Percentiles rank a stretch among this genome's conserved stretches.
Conservation (phyloP, 768 basidiomycete genomes). For the Pulveroboletus sp. region DNA sequence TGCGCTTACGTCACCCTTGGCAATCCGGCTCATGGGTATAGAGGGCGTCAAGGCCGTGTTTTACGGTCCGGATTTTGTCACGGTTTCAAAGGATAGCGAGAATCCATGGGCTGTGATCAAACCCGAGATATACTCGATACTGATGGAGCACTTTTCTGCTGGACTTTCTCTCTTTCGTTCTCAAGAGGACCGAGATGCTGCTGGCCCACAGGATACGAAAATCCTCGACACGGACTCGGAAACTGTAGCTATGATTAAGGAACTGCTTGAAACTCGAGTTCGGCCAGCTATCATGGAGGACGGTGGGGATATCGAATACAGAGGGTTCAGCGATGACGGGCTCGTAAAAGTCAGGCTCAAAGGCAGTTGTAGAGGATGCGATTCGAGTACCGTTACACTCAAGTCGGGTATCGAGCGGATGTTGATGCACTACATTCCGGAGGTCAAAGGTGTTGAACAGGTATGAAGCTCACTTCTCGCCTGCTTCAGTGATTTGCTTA, state of each 20-base stretch:
- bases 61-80: slow-evolving; percentile 98
- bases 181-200: slow-evolving; percentile 73
- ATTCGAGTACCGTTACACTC: slow-evolving; percentile 89
- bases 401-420: slow-evolving; percentile 98
- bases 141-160: slow-evolving; percentile 99
- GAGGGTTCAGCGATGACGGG: slow-evolving; percentile 83
- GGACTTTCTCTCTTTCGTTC: slow-evolving; percentile 83
- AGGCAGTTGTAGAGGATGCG: slow-evolving; percentile 96
- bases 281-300: slow-evolving; percentile 98
- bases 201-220: slow-evolving; percentile 89
- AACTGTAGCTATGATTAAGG: slow-evolving; percentile 99
- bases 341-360: slow-evolving; percentile 88
- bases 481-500: slow-evolving; percentile 7
- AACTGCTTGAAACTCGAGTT: slow-evolving; percentile 91
- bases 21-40: slow-evolving; percentile 90
- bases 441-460: slow-evolving; percentile 91
- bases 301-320: slow-evolving; percentile 96
- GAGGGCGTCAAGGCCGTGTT: slow-evolving; percentile 88
- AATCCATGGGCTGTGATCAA: slow-evolving; percentile 88
- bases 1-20: slow-evolving; percentile 90
- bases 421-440: slow-evolving; percentile 99
- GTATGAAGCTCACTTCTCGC: slow-evolving; percentile 34
- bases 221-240: slow-evolving; percentile 95
- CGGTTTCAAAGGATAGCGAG: slow-evolving; percentile 87
- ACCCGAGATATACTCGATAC: slow-evolving; percentile 91